Evolutionary conservation across 192 early-diverging fungal genomes (phyloP), one percentile per base, ranked within the genome.

Genomic region (Coemansia sp.): DNA sequence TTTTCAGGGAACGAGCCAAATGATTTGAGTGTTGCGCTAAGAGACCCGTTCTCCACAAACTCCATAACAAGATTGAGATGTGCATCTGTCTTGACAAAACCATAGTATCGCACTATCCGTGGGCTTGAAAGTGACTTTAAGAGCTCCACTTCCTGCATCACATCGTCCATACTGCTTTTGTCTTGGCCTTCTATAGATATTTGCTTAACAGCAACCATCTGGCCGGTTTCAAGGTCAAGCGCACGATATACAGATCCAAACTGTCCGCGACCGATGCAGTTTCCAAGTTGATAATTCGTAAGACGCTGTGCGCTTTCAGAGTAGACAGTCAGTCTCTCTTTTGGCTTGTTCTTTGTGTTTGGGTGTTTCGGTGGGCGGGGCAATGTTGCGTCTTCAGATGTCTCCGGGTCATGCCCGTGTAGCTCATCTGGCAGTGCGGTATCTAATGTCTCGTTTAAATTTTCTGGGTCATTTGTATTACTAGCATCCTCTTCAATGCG

Each of bases 1-100:
- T 88, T 92, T 73, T 99, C 97, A 0, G 94, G 92, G 64, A 99
- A 95, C 20, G 85, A 81, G 5, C 95, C 95, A 86, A 98, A 99
- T 12, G 90, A 89, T 71, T 92, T 91, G 14, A 92, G 78, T 7
- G 94, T 95, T 19, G 87, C 88, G 61, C 90, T 73, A 44, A 99
- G 87, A 13, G 95, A 98, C 16, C 97, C 97, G 68, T 96, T 95
- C 78, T 99, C 97, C 8, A 91, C 91, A 79, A 84, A 92, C 87
- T 96, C 94, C 63, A 95, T 86, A 49, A 95, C 88, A 67, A 96
- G 91, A 73, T 93, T 93, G 12, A 96, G 83, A 63, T 92, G 84
- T 43, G 80, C 73, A 22, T 87, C 79, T 7, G 86, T 88, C 58
- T 87, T 89, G 42, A 94, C 86, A 75, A 93, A 95, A 0, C 93